Evolutionary conservation across 257 asterid species (phyloP).

Genomic region (Voacanga thouarsii): DNA sequence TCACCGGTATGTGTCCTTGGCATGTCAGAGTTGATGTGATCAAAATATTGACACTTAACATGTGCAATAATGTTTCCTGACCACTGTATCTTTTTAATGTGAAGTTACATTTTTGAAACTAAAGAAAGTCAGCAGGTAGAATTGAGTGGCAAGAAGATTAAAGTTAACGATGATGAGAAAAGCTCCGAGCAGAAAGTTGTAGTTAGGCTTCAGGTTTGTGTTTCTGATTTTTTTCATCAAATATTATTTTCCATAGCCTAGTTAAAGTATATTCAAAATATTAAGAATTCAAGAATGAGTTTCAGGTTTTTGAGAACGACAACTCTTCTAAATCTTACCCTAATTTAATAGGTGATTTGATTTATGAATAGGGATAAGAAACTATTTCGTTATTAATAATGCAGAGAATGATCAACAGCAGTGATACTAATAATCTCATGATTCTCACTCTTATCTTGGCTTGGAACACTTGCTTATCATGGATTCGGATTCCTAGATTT

Average conservation of each 20-base stretch:
- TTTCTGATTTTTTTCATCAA: slow-evolving; percentile 17
- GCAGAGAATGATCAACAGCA: not conserved
- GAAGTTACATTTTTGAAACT: slow-evolving; percentile 72
- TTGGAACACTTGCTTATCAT: not conserved
- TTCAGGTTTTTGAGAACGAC: not conserved
- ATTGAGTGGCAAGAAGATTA: slow-evolving; percentile 43
- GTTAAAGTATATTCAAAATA: not conserved
- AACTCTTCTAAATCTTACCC: not conserved
- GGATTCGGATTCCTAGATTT: not conserved
- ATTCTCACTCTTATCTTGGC: not conserved
- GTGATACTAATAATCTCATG: not conserved
- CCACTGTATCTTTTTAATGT: slow-evolving; percentile 9
- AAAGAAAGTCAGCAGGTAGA: slow-evolving; percentile 60
- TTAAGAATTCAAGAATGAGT: not conserved
- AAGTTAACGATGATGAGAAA: slow-evolving; percentile 26
- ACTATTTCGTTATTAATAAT: not conserved
- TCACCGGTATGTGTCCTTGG: slow-evolving; percentile 55
- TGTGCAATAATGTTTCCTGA: slow-evolving; percentile 4
- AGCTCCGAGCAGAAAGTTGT: slow-evolving; percentile 48
- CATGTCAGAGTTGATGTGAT: slow-evolving; percentile 6
- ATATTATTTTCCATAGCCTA: not conserved
- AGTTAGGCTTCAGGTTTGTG: slow-evolving; percentile 89
- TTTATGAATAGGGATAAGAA: not conserved
- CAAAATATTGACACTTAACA: not conserved
- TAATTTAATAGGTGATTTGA: not conserved